These are phyloP conservation scores for Cryphonectria carpinicola DNA, from an alignment of 2,329 filamentous ascomycete species.

Conservation along the genomic window DNA sequence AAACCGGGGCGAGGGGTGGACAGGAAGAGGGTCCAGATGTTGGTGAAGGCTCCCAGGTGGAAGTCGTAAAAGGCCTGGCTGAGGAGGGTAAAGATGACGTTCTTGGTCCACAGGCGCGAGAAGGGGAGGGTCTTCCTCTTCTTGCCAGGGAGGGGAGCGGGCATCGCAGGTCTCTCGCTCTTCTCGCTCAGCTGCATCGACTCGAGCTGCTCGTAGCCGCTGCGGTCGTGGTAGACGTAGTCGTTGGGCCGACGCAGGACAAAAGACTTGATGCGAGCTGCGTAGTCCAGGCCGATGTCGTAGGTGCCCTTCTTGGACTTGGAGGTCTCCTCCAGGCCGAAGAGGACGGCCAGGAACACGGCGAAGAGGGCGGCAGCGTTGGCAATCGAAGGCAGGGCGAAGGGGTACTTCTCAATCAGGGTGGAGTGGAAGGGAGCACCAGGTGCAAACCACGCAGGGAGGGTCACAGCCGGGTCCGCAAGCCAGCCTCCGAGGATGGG, in stretches of 20 bases:
- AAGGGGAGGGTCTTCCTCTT: slow-evolving; percentile 38
- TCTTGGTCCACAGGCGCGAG: slow-evolving; percentile 50
- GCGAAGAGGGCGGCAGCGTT: slow-evolving; percentile 63
- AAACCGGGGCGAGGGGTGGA: slow-evolving; percentile 61
- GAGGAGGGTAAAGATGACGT: slow-evolving; percentile 58
- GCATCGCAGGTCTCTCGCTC: slow-evolving; percentile 22
- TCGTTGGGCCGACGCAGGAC: slow-evolving; percentile 31
- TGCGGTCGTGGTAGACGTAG: slow-evolving; percentile 35
- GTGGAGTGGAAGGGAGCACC: slow-evolving; percentile 61
- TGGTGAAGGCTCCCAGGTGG: slow-evolving; percentile 70
- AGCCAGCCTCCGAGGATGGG: slow-evolving; percentile 66
- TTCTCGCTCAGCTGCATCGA: slow-evolving; percentile 23
- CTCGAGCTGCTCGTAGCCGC: slow-evolving; percentile 39
- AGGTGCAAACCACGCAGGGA: slow-evolving; percentile 66
- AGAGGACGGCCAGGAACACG: slow-evolving; percentile 58
- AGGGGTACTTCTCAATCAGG: slow-evolving; percentile 70
- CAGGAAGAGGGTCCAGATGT: slow-evolving; percentile 71
- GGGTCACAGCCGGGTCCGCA: slow-evolving; percentile 65
- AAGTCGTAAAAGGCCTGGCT: slow-evolving; percentile 72
- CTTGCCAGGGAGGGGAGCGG: slow-evolving; percentile 17
- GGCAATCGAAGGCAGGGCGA: slow-evolving; percentile 70
- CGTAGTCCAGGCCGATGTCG: slow-evolving; percentile 48
- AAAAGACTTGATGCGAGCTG: slow-evolving; percentile 38
- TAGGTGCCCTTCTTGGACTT: slow-evolving; percentile 49
- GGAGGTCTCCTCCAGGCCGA: slow-evolving; percentile 66